These are phyloP conservation scores for Pelargonium australe DNA, from an alignment of 441 rosid genomes.

Conservation along the genomic window DNA sequence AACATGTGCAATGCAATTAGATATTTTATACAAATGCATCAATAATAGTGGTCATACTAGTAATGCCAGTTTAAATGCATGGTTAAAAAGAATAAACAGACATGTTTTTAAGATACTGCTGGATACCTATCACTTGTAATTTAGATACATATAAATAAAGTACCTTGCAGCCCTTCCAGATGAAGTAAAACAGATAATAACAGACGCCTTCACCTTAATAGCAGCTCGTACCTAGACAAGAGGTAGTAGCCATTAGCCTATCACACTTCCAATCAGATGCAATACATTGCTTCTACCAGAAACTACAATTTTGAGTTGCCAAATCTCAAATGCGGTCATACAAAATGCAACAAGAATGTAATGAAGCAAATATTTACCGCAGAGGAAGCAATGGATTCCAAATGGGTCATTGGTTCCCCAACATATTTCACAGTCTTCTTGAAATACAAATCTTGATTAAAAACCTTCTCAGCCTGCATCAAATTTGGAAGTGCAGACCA, in stretches of 20 bases:
- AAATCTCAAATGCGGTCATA: neutral
- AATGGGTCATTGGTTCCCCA: slow-evolving; percentile 94
- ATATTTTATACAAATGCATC: neutral
- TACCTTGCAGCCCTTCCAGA: slow-evolving; percentile 95
- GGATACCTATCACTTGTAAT: neutral
- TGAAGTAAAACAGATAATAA: slow-evolving; percentile 83
- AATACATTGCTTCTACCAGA: neutral
- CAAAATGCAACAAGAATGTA: neutral
- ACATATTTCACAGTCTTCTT: slow-evolving; percentile 88
- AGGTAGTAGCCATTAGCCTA: slow-evolving; percentile 3
- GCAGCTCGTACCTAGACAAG: slow-evolving; percentile 76
- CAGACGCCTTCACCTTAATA: slow-evolving; percentile 89
- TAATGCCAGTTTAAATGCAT: neutral
- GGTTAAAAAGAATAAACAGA: neutral
- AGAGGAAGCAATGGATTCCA: slow-evolving; percentile 96
- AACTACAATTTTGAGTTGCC: neutral
- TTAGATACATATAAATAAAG: neutral
- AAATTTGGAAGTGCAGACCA: neutral
- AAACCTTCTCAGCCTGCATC: slow-evolving; percentile 85
- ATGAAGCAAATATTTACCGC: slow-evolving; percentile 49
- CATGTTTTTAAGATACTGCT: neutral
- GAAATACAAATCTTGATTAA: slow-evolving; percentile 86
- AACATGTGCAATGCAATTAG: neutral
- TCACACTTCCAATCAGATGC: slow-evolving; percentile 16
- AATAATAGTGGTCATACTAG: neutral